Percentiles rank a stretch among this genome's conserved stretches.
These are phyloP conservation scores for Leccinum disarticulatum DNA, from an alignment of 768 basidiomycete species.

Conservation along the genomic window DNA sequence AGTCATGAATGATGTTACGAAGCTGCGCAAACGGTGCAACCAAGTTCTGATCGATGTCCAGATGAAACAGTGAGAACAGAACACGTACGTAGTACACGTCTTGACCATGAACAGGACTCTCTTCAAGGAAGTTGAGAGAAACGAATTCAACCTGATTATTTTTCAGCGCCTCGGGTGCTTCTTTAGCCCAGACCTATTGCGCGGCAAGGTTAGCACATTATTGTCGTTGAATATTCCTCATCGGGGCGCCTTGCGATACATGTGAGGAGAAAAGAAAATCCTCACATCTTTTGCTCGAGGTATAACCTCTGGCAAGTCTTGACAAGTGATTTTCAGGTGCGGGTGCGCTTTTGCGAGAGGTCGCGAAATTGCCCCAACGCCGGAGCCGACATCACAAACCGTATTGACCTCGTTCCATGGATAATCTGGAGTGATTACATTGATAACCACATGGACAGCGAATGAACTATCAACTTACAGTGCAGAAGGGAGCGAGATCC, in stretches of 20 bases:
- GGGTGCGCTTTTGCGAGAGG: not conserved
- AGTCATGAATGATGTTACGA: conserved; percentile 35
- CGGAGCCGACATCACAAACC: not conserved
- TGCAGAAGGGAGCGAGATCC: conserved; percentile 12
- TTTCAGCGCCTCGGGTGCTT: conserved; percentile 6
- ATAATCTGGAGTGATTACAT: not conserved
- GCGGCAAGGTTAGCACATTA: not conserved
- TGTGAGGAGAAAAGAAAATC: not conserved
- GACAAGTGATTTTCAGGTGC: not conserved
- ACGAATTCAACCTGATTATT: conserved; percentile 8
- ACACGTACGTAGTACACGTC: not conserved
- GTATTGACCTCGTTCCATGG: not conserved
- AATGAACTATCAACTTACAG: not conserved
- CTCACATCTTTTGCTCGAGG: not conserved
- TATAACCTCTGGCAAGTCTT: not conserved
- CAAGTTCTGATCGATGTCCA: not conserved
- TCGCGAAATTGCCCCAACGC: not conserved
- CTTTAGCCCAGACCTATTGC: not conserved
- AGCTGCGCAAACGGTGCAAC: conserved; percentile 11
- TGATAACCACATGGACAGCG: too few species aligned
- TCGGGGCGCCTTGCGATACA: not conserved
- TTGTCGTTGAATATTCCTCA: not conserved
- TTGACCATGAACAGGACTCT: not conserved
- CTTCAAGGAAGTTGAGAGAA: not conserved
- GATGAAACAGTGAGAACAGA: not conserved